Base-by-base conservation (phyloP, 2,329 filamentous ascomycete species). In the Talaromyces sp. region DNA sequence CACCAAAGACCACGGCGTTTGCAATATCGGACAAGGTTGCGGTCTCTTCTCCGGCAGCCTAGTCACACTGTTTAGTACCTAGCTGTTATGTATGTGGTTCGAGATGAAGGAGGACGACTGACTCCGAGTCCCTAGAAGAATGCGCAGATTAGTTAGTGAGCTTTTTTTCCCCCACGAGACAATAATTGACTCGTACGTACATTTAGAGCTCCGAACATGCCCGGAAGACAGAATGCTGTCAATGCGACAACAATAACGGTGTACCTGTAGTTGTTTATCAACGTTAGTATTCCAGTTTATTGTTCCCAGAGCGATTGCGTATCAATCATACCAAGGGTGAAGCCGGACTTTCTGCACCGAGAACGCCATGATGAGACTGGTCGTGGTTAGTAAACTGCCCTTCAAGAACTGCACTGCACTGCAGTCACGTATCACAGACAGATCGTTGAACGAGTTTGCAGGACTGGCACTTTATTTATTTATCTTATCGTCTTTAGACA, bases 1-100 rank as follows among this genome's bases (percentile, higher is more conserved):
- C n/a, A 18, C 57, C 47, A 47, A 60, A 60, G 27, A 33, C 30
- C 27, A 60, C 51, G 7, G 57, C 57, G 10, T 60, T 60, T 4
- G 50, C 52, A n/a, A 60, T 36, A 42, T 60, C 27, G 55, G 55
- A 57, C n/a, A 44, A 27, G 14, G 34, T 33, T 4, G 55, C 9
- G 5, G 34, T 31, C 31, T 57, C 55, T 47, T 57, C 55, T n/a
- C 55, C 55, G 6, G 34, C 55, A 30, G 55, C 55, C 55, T 57
- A 16, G n/a, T 14, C 16, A 27, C 33, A 4, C 31, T 14, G 16
- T 18, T 56, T 18, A 56, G 33, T 28, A 56, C 16, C 14, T 27
- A 5, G 12, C 23, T 23, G 23, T 27, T 18, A 5, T 18, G 30
- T n/a, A 6, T 56, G 4, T 3, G 34, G 23, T 23, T 23, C 2